Evolutionary conservation across 164 flowering plant genomes (phyloP).

Genomic region (Chimonanthus salicifolius): DNA sequence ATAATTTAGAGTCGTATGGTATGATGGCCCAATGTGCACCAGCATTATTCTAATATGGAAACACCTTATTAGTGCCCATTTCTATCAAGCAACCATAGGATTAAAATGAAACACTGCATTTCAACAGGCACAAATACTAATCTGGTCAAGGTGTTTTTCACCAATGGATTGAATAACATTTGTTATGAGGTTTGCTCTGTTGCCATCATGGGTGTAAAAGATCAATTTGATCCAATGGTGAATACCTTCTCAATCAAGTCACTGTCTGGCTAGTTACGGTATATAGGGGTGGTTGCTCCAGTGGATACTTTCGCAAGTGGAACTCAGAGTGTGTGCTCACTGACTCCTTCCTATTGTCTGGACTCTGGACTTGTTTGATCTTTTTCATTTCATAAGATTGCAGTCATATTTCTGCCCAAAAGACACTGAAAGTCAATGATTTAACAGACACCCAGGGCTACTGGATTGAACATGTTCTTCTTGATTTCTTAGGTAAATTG

Average conservation of each 20-base stretch:
- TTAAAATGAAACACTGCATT: no score
- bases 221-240: neutral
- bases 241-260: neutral
- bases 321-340: no score
- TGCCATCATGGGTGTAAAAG: neutral
- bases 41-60: no score
- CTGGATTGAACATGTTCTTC: slow-evolving; percentile 6
- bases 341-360: neutral
- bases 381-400: no score
- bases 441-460: neutral
- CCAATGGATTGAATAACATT: no score
- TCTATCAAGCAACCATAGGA: neutral
- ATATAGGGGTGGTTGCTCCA: neutral
- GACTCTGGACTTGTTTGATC: neutral
- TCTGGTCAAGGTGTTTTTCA: no score
- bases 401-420: no score
- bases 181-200: neutral
- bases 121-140: no score
- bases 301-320: neutral
- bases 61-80: neutral
- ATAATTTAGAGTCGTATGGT: neutral
- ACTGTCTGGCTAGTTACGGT: neutral
- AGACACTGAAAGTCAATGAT: neutral
- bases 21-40: neutral
- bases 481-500: slow-evolving; percentile 11